Evolutionary conservation across 495 filamentous ascomycete genomes (phyloP).

Genomic region (Penicillium turbatum): DNA sequence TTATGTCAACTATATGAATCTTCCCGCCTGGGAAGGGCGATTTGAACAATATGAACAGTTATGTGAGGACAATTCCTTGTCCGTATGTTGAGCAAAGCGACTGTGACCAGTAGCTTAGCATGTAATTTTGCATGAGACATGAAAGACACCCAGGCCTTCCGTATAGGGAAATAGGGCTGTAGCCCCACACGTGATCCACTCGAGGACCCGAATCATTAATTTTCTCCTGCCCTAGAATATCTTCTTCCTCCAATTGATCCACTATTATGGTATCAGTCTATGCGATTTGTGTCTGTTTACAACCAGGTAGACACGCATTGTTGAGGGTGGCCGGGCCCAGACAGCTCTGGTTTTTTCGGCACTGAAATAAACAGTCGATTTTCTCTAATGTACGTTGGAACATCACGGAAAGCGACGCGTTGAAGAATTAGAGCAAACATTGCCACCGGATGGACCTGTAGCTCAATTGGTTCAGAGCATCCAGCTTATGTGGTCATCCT

Average conservation of each 20-base stretch:
- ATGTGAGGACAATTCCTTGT: too few species aligned
- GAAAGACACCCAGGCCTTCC: neutral
- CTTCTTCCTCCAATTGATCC: neutral
- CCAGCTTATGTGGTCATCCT: conserved; percentile 4
- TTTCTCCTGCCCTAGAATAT: neutral
- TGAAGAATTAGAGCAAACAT: neutral
- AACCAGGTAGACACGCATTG: too few species aligned
- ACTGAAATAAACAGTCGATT: neutral
- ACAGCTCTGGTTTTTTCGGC: too few species aligned
- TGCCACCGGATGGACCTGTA: neutral
- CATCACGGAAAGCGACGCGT: neutral
- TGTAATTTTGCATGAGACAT: neutral
- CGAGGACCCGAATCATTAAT: neutral
- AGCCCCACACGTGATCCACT: conserved; percentile 5
- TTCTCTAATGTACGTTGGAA: neutral
- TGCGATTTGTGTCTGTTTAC: too few species aligned
- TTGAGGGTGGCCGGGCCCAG: too few species aligned
- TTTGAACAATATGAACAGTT: too few species aligned
- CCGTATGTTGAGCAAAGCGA: too few species aligned
- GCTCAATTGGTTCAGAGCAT: conserved; percentile 1
- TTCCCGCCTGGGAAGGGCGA: too few species aligned
- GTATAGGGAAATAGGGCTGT: neutral
- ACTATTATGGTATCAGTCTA: neutral
- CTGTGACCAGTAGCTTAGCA: neutral
- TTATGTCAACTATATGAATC: too few species aligned